A percentile compares a stretch with the other conserved stretches of the same genome.
Conservation (phyloP, 352 stramenopile species). For the Phytophthora multivora region DNA sequence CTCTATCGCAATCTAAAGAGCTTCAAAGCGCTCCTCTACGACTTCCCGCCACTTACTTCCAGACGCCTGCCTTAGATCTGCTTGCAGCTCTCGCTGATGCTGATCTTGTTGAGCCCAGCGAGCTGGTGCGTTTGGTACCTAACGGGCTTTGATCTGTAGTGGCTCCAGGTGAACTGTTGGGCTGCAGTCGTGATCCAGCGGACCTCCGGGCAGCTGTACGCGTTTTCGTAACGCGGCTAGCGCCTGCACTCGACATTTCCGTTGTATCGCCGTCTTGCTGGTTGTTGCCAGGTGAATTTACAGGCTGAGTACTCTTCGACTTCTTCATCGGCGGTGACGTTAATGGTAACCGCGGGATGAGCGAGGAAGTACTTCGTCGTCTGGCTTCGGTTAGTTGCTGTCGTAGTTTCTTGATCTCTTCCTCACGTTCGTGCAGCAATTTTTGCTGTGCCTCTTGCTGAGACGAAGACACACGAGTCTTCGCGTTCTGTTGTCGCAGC, state of each 20-base stretch:
- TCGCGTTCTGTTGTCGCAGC: constrained; percentile 70
- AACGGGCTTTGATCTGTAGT: constrained; percentile 23
- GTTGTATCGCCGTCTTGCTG: constrained; percentile 37
- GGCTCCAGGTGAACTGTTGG: constrained; percentile 8
- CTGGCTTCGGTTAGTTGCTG: constrained; percentile 74
- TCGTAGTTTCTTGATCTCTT: constrained; percentile 82
- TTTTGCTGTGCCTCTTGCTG: constrained; percentile 73
- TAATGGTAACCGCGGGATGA: constrained; percentile 64
- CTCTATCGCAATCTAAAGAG: constrained; percentile 19
- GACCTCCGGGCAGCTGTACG: constrained; percentile 16
- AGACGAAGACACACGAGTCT: constrained; percentile 64
- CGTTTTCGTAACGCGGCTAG: constrained; percentile 24
- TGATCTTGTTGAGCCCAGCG: constrained; percentile 17
- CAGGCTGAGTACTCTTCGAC: constrained; percentile 36
- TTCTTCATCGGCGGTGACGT: constrained; percentile 53
- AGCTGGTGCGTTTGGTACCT: constrained; percentile 31
- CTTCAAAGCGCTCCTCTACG: constrained; percentile 15
- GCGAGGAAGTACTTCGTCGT: constrained; percentile 67
- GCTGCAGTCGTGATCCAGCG: constrained; percentile 24
- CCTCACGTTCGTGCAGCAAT: constrained; percentile 75
- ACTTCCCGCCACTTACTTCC: constrained; percentile 31
- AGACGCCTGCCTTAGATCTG: constrained; percentile 25
- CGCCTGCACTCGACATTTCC: constrained; percentile 6
- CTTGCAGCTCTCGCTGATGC: constrained; percentile 14
- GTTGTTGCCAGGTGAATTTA: constrained; percentile 28